phyloP scores from a whole-genome alignment of 805 yeast species.

The Candida wancherniae region DNA sequence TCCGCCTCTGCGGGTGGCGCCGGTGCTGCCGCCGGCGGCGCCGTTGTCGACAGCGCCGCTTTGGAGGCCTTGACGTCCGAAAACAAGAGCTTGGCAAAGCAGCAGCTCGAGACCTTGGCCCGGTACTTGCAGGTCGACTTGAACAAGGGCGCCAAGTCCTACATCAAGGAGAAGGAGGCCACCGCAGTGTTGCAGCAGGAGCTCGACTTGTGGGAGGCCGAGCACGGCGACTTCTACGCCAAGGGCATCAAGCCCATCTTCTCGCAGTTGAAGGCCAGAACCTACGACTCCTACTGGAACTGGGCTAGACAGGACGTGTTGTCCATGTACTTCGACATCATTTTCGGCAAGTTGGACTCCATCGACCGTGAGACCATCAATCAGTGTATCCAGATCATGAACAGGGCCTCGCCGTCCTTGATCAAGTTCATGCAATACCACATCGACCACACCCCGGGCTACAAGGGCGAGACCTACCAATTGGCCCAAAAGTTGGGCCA shows the following conservation, averaged over 20 bases:
- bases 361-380: slow-evolving; percentile 95
- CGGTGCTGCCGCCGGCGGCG: slow-evolving; percentile 62
- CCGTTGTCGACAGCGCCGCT: slow-evolving; percentile 92
- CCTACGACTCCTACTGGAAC: slow-evolving; percentile 97
- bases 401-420: slow-evolving; percentile 89
- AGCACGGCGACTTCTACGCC: slow-evolving; percentile 87
- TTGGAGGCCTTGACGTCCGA: slow-evolving; percentile 76
- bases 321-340: slow-evolving; percentile 90
- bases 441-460: slow-evolving; percentile 75
- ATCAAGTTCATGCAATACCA: slow-evolving; percentile 94
- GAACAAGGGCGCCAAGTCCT: slow-evolving; percentile 83
- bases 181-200: slow-evolving; percentile 79
- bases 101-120: slow-evolving; percentile 86
- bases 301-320: slow-evolving; percentile 99
- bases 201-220: slow-evolving; percentile 82
- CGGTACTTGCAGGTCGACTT: slow-evolving; percentile 91
- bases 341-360: slow-evolving; percentile 85
- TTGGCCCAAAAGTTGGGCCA: slow-evolving; percentile 87
- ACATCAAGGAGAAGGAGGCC: slow-evolving; percentile 79
- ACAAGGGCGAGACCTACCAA: slow-evolving; percentile 87
- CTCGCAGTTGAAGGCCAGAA: slow-evolving; percentile 89
- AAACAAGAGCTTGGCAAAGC: slow-evolving; percentile 64
- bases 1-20: slow-evolving; percentile 55
- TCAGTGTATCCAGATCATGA: slow-evolving; percentile 96
- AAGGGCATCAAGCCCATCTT: slow-evolving; percentile 87